Percentiles rank a stretch among this genome's conserved stretches.
Evolutionary conservation across 2,329 filamentous ascomycete species (phyloP).

Genomic region (Xylariaceae sp.): DNA sequence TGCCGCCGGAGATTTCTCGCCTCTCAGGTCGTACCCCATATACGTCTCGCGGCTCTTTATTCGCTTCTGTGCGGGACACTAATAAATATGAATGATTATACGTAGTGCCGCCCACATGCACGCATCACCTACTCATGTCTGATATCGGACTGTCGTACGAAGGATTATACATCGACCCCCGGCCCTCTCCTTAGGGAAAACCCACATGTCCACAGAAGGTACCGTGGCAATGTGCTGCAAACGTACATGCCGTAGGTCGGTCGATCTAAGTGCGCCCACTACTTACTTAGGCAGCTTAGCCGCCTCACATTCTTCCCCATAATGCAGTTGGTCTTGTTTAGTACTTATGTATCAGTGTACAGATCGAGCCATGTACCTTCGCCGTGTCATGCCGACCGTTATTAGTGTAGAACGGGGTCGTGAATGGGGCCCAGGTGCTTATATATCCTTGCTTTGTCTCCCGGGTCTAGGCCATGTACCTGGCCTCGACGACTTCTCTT

Average conservation of each 20-base stretch:
- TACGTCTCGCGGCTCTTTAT: no score
- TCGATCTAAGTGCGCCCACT: constrained; percentile 16
- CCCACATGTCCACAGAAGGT: no score
- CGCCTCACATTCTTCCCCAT: constrained; percentile 25
- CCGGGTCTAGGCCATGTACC: constrained; percentile 30
- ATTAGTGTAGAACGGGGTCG: constrained; percentile 26
- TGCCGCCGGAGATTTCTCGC: no score
- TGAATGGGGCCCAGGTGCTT: constrained; percentile 32
- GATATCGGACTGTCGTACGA: no score
- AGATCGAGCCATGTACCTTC: constrained; percentile 23
- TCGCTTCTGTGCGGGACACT: no score
- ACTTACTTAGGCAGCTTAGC: constrained; percentile 21
- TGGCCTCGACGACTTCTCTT: constrained; percentile 23
- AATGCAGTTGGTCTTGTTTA: constrained; percentile 27
- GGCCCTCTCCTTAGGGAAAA: no score
- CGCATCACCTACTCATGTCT: no score
- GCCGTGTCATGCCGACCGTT: constrained; percentile 26
- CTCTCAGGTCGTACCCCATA: no score
- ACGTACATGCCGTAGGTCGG: no score
- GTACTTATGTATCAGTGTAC: constrained; percentile 8
- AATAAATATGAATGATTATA: no score
- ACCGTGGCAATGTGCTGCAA: constrained; percentile 11
- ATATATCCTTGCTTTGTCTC: constrained; percentile 47
- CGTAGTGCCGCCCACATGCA: no score
- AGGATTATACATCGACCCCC: no score